Base-by-base conservation (phyloP, 176 grass and related monocot genomes). In the Oryza rufipogon region DNA sequence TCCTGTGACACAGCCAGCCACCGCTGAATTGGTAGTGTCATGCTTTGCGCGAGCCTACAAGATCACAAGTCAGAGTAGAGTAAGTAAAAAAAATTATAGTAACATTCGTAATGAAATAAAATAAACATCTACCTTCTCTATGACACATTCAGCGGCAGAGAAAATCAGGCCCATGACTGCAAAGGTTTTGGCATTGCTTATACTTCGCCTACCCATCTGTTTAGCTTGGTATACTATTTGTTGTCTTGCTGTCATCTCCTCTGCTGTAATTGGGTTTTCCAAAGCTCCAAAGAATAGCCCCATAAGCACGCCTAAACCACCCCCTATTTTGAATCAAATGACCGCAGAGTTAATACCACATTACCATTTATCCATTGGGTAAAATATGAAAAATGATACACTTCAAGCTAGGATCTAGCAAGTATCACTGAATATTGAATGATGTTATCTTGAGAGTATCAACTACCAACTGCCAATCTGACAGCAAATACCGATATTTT, bases 1-100 rank as follows among this genome's bases (percentile, higher is more conserved):
- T 87, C 96, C 96, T 30, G 96, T 95, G 74, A 90, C 91, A 81
- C 96, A 98, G 69, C 93, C 93, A 88, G 96, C 96, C 70, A 92
- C 77, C 0, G 92, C 93, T 23, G 93, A 90, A 80, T 98, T 98
- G 83, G 91, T 93, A 33, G 87, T 92, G 44, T 98, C 93, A 94
- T 98, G 96, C 83, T 92, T 98, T 68, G 93, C 96, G 68, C 93
- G 80, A 83, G 86, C 89, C 96, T 98, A 71, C 16, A 81, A 69
- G 28, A 34, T n/a, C 76, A 81, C 47, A 58, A 88, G n/a, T 66
- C 39, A 11, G 25, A 83, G 7, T 47, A n/a, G 82, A 70, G 45
- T 70, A 78, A 78, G 73, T 47, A 67, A 39, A 39, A 70, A 66
- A 71, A 30, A 20, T 71, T 71, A 89, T 8, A 8, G 9, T 65